Evolutionary conservation across 148 eudicot species (phyloP).

Genomic region (Limonium bicolor): DNA sequence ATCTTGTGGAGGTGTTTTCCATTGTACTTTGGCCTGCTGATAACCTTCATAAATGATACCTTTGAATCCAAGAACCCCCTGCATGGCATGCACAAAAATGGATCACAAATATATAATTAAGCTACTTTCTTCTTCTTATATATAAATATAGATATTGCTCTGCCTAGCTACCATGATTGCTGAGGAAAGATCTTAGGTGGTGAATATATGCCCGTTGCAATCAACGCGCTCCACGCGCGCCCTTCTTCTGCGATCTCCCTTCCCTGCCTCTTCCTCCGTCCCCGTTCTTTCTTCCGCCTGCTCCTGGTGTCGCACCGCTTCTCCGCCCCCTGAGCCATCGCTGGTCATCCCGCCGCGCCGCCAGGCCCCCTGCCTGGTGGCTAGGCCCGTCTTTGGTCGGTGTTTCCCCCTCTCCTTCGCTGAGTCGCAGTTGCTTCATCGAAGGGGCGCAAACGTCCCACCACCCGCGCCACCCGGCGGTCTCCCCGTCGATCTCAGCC

Average conservation of each 20-base stretch:
- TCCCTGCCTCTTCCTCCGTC: constrained; percentile 42
- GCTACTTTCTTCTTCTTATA: no score
- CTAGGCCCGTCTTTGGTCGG: no score
- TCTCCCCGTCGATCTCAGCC: no score
- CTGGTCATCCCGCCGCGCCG: no score
- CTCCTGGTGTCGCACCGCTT: constrained; percentile 46
- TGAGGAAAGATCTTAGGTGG: constrained; percentile 40
- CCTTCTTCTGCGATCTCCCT: constrained; percentile 20
- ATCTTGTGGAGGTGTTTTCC: constrained; percentile 41
- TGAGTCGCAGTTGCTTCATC: no score
- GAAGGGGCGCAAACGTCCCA: no score
- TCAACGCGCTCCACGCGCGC: constrained; percentile 27
- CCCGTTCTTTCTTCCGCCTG: constrained; percentile 42
- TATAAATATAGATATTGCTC: background rate
- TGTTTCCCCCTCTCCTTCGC: no score
- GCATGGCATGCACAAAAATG: background rate
- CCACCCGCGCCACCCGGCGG: no score
- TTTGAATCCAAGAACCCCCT: constrained; percentile 21
- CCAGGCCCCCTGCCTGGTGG: no score
- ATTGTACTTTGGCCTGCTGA: constrained; percentile 41
- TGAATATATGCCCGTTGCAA: constrained; percentile 31
- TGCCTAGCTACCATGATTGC: constrained; percentile 12
- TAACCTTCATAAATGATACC: constrained; percentile 3
- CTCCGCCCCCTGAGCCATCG: no score
- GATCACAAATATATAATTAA: no score